Conservation (phyloP, 768 basidiomycete genomes). For the Mycena pura region DNA sequence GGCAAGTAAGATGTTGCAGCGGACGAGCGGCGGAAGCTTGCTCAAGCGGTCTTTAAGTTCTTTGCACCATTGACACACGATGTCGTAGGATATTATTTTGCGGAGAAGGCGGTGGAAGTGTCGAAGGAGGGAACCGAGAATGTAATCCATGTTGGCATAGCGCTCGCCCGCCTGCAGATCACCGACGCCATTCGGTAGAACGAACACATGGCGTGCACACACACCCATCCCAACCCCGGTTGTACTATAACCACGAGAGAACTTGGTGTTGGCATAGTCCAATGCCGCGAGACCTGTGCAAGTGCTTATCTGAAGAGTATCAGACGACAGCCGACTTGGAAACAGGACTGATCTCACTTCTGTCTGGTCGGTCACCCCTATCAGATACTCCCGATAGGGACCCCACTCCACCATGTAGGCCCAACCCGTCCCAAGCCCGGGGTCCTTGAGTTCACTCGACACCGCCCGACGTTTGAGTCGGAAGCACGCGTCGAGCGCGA, state of each 20-base stretch:
- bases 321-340: neutral
- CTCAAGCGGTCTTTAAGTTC: neutral
- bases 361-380: slow-evolving; percentile 1
- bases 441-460: neutral
- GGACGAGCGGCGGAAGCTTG: no score
- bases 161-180: slow-evolving; percentile 22
- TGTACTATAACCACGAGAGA: slow-evolving; percentile 5
- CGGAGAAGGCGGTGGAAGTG: neutral
- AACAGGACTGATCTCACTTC: slow-evolving; percentile 15
- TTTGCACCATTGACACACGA: slow-evolving; percentile 38
- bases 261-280: slow-evolving; percentile 24
- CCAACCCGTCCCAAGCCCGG: neutral
- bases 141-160: slow-evolving; percentile 31
- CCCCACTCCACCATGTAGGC: neutral
- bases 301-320: slow-evolving; percentile 16
- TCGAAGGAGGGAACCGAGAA: slow-evolving; percentile 17
- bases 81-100: slow-evolving; percentile 38
- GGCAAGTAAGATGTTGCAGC: no score
- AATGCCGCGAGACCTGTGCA: slow-evolving; percentile 22
- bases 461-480: neutral
- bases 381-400: neutral
- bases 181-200: slow-evolving; percentile 18
- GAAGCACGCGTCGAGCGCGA: neutral
- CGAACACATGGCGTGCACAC: slow-evolving; percentile 25
- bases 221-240: slow-evolving; percentile 19